These are phyloP conservation scores for Alternaria ventricosa DNA, from an alignment of 2,329 filamentous ascomycete genomes.

Conservation along the genomic window DNA sequence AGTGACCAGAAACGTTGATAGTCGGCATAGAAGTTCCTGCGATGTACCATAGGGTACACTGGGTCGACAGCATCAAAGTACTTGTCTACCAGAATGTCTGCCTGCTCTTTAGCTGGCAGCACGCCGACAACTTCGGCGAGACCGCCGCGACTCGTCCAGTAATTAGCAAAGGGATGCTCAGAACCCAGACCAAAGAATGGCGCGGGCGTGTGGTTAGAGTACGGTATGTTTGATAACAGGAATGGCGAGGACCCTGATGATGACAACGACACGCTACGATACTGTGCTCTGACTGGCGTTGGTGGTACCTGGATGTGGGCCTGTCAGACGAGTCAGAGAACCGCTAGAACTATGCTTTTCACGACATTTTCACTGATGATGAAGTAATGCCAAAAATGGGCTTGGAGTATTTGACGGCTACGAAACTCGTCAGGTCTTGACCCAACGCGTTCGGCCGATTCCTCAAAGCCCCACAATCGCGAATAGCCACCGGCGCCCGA, in stretches of 20 bases:
- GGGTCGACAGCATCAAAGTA: slow-evolving; percentile 72
- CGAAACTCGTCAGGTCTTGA: too few relatives aligned
- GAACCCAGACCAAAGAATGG: slow-evolving; percentile 83
- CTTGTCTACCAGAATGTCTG: slow-evolving; percentile 68
- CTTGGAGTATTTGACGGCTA: too few relatives aligned
- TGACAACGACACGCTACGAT: slow-evolving; percentile 45
- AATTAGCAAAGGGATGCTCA: slow-evolving; percentile 81
- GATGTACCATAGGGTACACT: slow-evolving; percentile 80
- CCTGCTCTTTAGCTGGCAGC: slow-evolving; percentile 76
- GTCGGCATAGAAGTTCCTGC: slow-evolving; percentile 76
- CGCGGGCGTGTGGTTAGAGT: slow-evolving; percentile 72
- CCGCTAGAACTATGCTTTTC: background rate
- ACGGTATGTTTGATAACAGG: slow-evolving; percentile 75
- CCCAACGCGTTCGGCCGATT: background rate
- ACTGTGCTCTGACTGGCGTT: slow-evolving; percentile 36
- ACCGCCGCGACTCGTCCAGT: slow-evolving; percentile 81
- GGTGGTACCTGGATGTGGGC: slow-evolving; percentile 33
- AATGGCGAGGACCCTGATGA: slow-evolving; percentile 55
- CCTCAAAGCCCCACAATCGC: background rate
- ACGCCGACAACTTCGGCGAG: slow-evolving; percentile 77
- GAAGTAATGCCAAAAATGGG: too few relatives aligned
- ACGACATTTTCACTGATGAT: background rate
- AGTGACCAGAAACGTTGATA: slow-evolving; percentile 80
- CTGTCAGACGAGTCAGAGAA: slow-evolving; percentile 23
- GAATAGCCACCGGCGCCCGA: background rate